Evolutionary conservation across 768 basidiomycete genomes (phyloP).

Genomic region (Tulasnella sp.): DNA sequence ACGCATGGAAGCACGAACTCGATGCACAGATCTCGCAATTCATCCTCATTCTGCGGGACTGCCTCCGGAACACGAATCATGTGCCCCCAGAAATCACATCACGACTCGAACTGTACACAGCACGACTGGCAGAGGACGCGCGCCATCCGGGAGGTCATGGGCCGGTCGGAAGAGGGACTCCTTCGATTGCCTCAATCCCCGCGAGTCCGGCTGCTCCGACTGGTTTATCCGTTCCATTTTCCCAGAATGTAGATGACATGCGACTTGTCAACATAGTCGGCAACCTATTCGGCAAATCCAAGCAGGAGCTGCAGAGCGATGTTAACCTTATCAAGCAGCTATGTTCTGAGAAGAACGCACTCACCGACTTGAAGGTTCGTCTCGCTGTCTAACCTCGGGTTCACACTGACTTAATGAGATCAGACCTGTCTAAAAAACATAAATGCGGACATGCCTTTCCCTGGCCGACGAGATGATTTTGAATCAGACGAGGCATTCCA

Average conservation of each 20-base stretch:
- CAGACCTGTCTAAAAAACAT: constrained; percentile 90
- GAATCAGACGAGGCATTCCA: constrained; percentile 75
- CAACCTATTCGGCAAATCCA: constrained; percentile 67
- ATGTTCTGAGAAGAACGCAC: constrained; percentile 79
- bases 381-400: background rate
- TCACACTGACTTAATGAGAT: background rate
- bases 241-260: constrained; percentile 65
- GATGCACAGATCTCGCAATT: constrained; percentile 90
- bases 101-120: constrained; percentile 77
- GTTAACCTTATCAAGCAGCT: constrained; percentile 58
- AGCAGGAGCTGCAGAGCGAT: constrained; percentile 64
- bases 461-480: constrained; percentile 84
- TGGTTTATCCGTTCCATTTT: constrained; percentile 11
- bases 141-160: constrained; percentile 33
- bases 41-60: constrained; percentile 79
- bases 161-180: no score
- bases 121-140: constrained; percentile 64
- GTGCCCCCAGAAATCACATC: constrained; percentile 78
- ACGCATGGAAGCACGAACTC: constrained; percentile 89
- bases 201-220: background rate
- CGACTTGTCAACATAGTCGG: constrained; percentile 65
- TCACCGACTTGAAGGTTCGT: constrained; percentile 73
- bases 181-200: background rate
- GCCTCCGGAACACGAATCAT: constrained; percentile 64
- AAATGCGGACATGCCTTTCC: constrained; percentile 75